These are phyloP conservation scores for Tripterygium wilfordii DNA, from an alignment of 177 flowering plant species.

Conservation along the genomic window DNA sequence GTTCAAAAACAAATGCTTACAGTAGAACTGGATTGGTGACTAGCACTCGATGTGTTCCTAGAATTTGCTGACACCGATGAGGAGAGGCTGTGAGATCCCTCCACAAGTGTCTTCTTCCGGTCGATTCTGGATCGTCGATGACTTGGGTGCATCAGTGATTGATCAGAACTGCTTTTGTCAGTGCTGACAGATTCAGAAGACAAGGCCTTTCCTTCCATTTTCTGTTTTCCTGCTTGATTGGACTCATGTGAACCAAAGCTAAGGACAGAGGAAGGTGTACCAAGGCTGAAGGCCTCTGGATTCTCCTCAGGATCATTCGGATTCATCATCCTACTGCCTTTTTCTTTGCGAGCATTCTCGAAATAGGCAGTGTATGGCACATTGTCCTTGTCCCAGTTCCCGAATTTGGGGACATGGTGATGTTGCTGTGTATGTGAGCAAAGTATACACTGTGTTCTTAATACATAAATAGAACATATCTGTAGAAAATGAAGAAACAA, in stretches of 20 bases:
- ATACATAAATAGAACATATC: no score
- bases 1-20: neutral
- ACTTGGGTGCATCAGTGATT: slow-evolving; percentile 20
- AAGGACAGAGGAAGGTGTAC: no score
- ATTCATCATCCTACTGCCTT: slow-evolving; percentile 28
- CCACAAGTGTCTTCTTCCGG: slow-evolving; percentile 20
- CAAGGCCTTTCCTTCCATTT: slow-evolving; percentile 2
- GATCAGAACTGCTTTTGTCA: slow-evolving; percentile 19
- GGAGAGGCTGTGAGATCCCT: slow-evolving; percentile 11
- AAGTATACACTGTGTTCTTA: no score
- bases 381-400: slow-evolving; percentile 54
- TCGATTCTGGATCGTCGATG: slow-evolving; percentile 23
- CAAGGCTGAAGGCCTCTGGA: slow-evolving; percentile 36
- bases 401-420: slow-evolving; percentile 58
- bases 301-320: slow-evolving; percentile 70
- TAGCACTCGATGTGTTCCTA: slow-evolving; percentile 17
- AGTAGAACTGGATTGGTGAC: slow-evolving; percentile 1
- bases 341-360: slow-evolving; percentile 52
- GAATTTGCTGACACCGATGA: slow-evolving; percentile 17
- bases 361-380: slow-evolving; percentile 52
- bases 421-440: no score
- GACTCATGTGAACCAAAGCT: slow-evolving; percentile 5
- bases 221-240: neutral
- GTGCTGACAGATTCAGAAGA: neutral
- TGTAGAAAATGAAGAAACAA: no score